Conservation (phyloP, 2,329 filamentous ascomycete species). For the Teratosphaeriaceae sp. region DNA sequence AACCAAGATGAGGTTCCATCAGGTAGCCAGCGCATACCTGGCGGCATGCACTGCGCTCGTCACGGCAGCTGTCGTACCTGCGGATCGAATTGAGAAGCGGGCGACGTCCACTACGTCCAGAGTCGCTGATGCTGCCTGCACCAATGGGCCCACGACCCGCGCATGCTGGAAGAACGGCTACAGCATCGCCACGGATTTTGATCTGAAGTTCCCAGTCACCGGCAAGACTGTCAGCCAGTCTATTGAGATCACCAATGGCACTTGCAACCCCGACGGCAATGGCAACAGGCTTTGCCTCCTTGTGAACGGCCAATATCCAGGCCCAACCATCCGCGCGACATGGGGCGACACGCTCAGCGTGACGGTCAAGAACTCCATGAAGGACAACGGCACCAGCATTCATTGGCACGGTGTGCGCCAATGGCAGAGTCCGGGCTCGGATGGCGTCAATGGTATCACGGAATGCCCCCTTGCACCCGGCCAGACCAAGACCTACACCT, state of each 20-base stretch:
- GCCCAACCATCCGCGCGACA: conserved; percentile 50
- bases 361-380: conserved; percentile 33
- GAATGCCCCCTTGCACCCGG: conserved; percentile 41
- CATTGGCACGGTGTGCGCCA: conserved; percentile 47
- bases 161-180: conserved; percentile 38
- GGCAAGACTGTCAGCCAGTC: conserved; percentile 32
- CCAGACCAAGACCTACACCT: conserved; percentile 39
- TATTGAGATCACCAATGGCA: conserved; percentile 28
- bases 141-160: conserved; percentile 33
- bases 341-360: conserved; percentile 31
- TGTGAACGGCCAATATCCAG: conserved; percentile 60
- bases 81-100: conserved; percentile 3
- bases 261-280: conserved; percentile 35
- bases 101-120: conserved; percentile 1
- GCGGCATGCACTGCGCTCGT: neutral
- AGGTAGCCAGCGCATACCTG: neutral
- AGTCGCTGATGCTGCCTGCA: conserved; percentile 26
- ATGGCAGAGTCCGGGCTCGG: conserved; percentile 48
- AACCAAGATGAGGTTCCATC: neutral
- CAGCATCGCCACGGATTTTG: conserved; percentile 40
- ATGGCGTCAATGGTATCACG: conserved; percentile 45
- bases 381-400: conserved; percentile 43
- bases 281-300: conserved; percentile 33
- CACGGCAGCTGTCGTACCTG: neutral
- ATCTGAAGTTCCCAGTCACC: conserved; percentile 36